phyloP scores from a whole-genome alignment of 2,329 filamentous ascomycete genomes.

The Ophiostoma populinum region DNA sequence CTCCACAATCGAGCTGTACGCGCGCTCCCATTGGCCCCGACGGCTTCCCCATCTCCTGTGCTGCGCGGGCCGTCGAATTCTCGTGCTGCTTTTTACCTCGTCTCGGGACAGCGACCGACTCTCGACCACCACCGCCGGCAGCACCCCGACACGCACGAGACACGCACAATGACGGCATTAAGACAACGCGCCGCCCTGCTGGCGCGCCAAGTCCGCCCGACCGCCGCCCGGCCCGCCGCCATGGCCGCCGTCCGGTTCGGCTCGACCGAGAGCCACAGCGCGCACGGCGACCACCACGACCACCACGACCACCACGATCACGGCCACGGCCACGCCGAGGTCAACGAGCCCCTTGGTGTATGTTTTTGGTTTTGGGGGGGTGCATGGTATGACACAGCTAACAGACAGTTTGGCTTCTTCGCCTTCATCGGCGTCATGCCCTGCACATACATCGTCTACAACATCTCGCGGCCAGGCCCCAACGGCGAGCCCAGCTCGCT shows the following conservation, averaged over 20 bases:
- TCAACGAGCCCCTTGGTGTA: constrained; percentile 39
- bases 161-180: constrained; percentile 20
- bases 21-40: not conserved
- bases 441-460: constrained; percentile 27
- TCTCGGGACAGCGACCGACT: constrained; percentile 1
- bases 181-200: constrained; percentile 20
- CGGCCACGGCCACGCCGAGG: constrained; percentile 4
- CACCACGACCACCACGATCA: constrained; percentile 25
- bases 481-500: constrained; percentile 33
- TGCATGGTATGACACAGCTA: not conserved
- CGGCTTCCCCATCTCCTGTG: not conserved
- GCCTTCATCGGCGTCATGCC: constrained; percentile 24
- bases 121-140: constrained; percentile 2
- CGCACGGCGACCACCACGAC: constrained; percentile 6
- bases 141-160: not conserved
- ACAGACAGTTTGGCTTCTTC: not conserved
- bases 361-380: constrained; percentile 14
- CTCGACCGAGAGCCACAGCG: constrained; percentile 18
- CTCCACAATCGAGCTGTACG: not conserved
- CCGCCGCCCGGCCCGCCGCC: constrained; percentile 12
- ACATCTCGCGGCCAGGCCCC: constrained; percentile 28
- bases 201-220: constrained; percentile 18
- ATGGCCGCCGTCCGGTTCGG: constrained; percentile 24
- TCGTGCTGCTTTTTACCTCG: constrained; percentile 7
- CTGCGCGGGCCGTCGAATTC: constrained; percentile 2